These are phyloP conservation scores for Chiua sp. DNA, from an alignment of 1,284 basidiomycete species.

Conservation along the genomic window DNA sequence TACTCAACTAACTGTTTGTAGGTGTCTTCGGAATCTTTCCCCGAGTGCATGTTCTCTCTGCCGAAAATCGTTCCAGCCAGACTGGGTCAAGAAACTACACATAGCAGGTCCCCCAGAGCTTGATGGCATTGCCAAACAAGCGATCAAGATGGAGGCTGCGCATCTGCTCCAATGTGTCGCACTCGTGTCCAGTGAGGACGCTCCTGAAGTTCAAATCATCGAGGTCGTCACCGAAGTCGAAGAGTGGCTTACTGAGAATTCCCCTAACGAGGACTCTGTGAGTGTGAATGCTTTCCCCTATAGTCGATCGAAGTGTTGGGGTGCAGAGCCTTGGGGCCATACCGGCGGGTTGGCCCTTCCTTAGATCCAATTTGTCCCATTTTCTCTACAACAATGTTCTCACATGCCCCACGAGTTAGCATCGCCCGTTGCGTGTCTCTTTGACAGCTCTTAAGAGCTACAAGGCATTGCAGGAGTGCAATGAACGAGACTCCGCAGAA, in stretches of 20 bases:
- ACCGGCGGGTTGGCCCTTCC: conserved; percentile 5
- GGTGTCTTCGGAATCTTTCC: conserved; percentile 55
- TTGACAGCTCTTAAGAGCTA: conserved; percentile 33
- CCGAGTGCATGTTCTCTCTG: conserved; percentile 67
- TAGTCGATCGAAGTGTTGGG: conserved; percentile 1
- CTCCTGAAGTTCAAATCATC: conserved; percentile 46
- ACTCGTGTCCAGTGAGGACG: conserved; percentile 49
- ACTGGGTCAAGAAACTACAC: conserved; percentile 63
- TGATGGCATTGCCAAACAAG: conserved; percentile 34
- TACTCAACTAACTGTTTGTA: conserved; percentile 25
- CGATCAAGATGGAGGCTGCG: conserved; percentile 35
- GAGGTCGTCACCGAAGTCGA: conserved; percentile 52
- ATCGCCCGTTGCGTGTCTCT: conserved; percentile 30
- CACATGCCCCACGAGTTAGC: conserved; percentile 29
- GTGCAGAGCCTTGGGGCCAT: not conserved
- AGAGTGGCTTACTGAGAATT: conserved; percentile 45
- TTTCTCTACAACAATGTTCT: conserved; percentile 18
- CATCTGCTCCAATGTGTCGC: conserved; percentile 53
- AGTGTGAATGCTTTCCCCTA: conserved; percentile 24
- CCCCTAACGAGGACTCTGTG: conserved; percentile 34
- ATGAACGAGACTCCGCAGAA: conserved; percentile 33
- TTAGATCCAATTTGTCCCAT: conserved; percentile 29
- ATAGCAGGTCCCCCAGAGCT: conserved; percentile 52
- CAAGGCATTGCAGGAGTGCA: conserved; percentile 39
- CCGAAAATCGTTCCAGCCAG: conserved; percentile 57